phyloP scores from a whole-genome alignment of 2,329 filamentous ascomycete genomes.

The Ophiostoma fasciatum region DNA sequence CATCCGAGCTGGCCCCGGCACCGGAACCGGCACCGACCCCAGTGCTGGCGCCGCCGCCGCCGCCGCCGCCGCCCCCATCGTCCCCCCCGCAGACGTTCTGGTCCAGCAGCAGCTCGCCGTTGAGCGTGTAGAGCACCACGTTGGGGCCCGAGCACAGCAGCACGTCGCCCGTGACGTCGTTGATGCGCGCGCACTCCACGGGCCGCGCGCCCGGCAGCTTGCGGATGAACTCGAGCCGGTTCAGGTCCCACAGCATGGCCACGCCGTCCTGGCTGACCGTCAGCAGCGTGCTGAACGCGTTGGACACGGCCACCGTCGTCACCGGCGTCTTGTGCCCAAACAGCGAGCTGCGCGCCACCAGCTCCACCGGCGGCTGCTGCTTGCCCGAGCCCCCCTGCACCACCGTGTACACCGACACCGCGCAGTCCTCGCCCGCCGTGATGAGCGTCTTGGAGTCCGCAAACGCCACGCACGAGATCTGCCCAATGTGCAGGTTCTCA shows the following conservation, averaged over 20 bases:
- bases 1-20: conserved; percentile 30
- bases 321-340: conserved; percentile 85
- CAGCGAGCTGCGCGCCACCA: conserved; percentile 63
- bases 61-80: background rate
- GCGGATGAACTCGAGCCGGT: conserved; percentile 73
- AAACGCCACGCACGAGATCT: conserved; percentile 70
- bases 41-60: background rate
- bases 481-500: conserved; percentile 85
- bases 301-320: conserved; percentile 67
- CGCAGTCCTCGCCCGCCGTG: conserved; percentile 84
- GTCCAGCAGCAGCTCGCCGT: conserved; percentile 68
- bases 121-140: conserved; percentile 71
- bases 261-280: conserved; percentile 72
- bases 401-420: conserved; percentile 72
- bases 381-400: conserved; percentile 47
- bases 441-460: conserved; percentile 83
- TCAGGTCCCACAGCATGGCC: conserved; percentile 81
- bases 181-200: conserved; percentile 66
- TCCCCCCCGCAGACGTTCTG: conserved; percentile 52
- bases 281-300: conserved; percentile 76
- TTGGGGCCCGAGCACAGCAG: conserved; percentile 65
- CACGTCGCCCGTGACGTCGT: conserved; percentile 83
- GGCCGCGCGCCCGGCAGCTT: conserved; percentile 43
- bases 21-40: conserved; percentile 9
- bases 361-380: conserved; percentile 61